Conservation (phyloP, 306 rosid genomes). For the Prunus armeniaca region DNA sequence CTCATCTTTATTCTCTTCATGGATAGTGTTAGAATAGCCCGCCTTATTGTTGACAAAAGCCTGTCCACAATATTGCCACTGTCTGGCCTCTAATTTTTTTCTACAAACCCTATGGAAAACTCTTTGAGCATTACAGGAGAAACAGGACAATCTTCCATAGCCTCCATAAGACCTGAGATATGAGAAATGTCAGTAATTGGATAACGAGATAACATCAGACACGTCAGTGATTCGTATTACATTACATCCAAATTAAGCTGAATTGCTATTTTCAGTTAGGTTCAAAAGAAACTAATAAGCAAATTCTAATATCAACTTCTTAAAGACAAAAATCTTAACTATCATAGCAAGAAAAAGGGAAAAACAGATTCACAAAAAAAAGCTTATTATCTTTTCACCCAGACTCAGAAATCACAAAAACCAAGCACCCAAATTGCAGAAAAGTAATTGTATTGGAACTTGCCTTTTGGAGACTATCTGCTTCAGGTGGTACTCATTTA, state of each 20-base stretch:
- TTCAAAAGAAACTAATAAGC: neutral
- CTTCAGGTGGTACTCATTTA: slow-evolving; percentile 18
- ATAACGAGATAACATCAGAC: no score
- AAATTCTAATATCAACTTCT: neutral
- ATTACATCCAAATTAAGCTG: neutral
- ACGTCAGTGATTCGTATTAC: neutral
- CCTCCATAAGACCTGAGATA: slow-evolving; percentile 15
- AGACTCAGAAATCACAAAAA: neutral
- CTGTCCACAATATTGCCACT: slow-evolving; percentile 13
- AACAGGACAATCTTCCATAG: slow-evolving; percentile 13
- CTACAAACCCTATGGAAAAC: slow-evolving; percentile 22
- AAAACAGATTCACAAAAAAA: no score
- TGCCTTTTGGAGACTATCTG: slow-evolving; percentile 35
- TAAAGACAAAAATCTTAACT: neutral
- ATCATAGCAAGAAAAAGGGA: neutral
- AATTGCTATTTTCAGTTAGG: neutral
- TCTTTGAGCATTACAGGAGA: slow-evolving; percentile 2
- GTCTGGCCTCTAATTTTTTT: slow-evolving; percentile 21
- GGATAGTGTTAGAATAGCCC: slow-evolving; percentile 16
- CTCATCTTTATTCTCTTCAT: slow-evolving; percentile 33
- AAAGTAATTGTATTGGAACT: slow-evolving; percentile 11
- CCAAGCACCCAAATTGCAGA: neutral
- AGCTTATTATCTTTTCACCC: no score
- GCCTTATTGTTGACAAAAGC: slow-evolving; percentile 12
- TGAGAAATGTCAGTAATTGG: neutral